Conservation (phyloP, 768 basidiomycete species). For the Boletus rubroflammeus region DNA sequence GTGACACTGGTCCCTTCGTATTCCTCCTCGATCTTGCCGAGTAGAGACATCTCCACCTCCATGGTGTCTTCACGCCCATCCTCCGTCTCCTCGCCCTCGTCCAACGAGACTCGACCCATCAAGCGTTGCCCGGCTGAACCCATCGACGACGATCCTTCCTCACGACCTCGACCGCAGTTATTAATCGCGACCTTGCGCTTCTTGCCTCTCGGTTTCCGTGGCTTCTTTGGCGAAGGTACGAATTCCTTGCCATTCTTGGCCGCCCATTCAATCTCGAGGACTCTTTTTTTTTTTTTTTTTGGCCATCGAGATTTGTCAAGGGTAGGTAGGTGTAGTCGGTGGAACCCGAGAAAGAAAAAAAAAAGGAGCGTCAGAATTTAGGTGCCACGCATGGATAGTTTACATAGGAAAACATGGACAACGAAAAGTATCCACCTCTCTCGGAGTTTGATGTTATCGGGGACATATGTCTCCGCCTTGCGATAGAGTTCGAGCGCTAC, state of each 20-base stretch:
- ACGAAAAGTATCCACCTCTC: constrained; percentile 83
- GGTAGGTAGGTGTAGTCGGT: background rate
- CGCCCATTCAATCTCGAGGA: constrained; percentile 80
- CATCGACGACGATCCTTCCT: constrained; percentile 15
- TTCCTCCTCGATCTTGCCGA: constrained; percentile 23
- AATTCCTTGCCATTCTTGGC: constrained; percentile 60
- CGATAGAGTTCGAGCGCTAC: constrained; percentile 78
- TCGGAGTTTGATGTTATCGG: constrained; percentile 81
- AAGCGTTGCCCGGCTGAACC: constrained; percentile 8
- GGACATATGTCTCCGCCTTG: constrained; percentile 78
- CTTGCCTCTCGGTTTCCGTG: constrained; percentile 33
- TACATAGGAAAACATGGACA: constrained; percentile 60
- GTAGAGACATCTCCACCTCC: constrained; percentile 12
- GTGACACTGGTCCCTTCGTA: constrained; percentile 22
- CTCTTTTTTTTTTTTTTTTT: constrained; percentile 43
- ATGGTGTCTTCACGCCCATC: constrained; percentile 12
- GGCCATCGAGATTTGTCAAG: too few relatives aligned
- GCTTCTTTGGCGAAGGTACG: constrained; percentile 51
- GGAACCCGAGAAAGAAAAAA: constrained; percentile 17
- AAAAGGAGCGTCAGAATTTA: constrained; percentile 41
- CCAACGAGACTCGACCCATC: constrained; percentile 28
- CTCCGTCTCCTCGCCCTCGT: constrained; percentile 36
- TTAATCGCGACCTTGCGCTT: constrained; percentile 27
- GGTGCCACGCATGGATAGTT: constrained; percentile 38
- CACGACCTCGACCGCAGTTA: constrained; percentile 9